These are phyloP conservation scores for Atkinsonella hypoxylon DNA, from an alignment of 2,329 filamentous ascomycete genomes.

Conservation along the genomic window DNA sequence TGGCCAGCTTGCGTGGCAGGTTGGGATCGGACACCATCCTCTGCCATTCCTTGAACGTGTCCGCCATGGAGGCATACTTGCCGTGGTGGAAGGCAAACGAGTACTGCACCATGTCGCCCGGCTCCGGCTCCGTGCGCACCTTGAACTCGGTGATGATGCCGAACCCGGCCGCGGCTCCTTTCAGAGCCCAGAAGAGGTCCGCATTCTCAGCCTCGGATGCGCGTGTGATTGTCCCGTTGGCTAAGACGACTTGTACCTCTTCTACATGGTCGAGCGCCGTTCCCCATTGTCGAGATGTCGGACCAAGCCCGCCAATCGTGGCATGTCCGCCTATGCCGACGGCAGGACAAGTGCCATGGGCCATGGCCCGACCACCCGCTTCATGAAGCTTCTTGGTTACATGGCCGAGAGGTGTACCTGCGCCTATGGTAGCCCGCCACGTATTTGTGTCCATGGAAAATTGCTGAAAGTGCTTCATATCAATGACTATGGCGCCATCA, in stretches of 20 bases:
- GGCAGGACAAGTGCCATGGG: conserved; percentile 37
- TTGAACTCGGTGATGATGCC: conserved; percentile 2
- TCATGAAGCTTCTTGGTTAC: neutral
- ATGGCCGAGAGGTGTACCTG: neutral
- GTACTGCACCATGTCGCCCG: neutral
- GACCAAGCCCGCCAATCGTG: neutral
- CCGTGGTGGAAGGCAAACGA: neutral
- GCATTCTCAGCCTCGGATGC: neutral
- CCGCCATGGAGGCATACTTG: neutral
- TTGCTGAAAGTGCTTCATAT: neutral
- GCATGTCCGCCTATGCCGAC: conserved; percentile 27
- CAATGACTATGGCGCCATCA: neutral
- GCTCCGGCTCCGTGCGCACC: neutral
- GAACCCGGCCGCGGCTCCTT: neutral
- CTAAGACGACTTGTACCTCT: neutral
- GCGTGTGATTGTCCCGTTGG: neutral
- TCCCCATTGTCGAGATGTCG: neutral
- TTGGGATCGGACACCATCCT: neutral
- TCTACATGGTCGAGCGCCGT: neutral
- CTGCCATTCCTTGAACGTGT: neutral
- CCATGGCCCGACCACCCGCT: neutral
- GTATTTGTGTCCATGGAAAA: neutral
- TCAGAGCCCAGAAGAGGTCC: neutral
- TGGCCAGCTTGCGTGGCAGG: neutral
- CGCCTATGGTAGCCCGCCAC: neutral